Conservation (phyloP, 495 filamentous ascomycete species). For the Wilcoxina mikolae region DNA sequence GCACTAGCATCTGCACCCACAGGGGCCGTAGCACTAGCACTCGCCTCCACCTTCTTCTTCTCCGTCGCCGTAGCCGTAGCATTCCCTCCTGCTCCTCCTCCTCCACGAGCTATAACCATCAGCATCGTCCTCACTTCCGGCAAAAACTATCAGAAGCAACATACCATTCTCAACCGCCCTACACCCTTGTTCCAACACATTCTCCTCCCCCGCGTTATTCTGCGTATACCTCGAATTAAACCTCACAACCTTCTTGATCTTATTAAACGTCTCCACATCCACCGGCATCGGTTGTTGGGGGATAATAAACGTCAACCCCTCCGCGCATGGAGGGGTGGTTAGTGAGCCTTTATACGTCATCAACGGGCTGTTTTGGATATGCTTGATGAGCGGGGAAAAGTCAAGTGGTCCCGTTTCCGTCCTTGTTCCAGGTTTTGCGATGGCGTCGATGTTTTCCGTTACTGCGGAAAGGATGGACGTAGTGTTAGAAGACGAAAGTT, state of each 20-base stretch:
- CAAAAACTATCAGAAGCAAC: neutral
- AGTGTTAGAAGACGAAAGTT: constrained; percentile 35
- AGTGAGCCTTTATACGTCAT: constrained; percentile 48
- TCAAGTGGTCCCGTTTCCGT: constrained; percentile 42
- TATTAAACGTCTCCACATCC: constrained; percentile 39
- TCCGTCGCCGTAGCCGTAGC: neutral
- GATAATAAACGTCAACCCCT: constrained; percentile 46
- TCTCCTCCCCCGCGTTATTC: constrained; percentile 39
- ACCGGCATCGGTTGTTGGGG: constrained; percentile 39
- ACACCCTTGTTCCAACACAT: constrained; percentile 35
- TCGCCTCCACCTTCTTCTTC: neutral
- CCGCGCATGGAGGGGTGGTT: constrained; percentile 54
- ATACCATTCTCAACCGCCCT: neutral
- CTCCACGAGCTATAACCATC: neutral
- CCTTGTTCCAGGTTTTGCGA: constrained; percentile 40
- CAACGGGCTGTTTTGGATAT: constrained; percentile 37
- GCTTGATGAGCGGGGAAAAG: constrained; percentile 39
- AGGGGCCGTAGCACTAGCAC: neutral
- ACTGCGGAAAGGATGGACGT: constrained; percentile 41
- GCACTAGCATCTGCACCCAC: neutral
- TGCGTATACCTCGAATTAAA: constrained; percentile 53
- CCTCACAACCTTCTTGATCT: constrained; percentile 43
- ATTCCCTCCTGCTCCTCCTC: neutral
- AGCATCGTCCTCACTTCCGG: neutral
- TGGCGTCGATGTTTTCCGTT: constrained; percentile 37